Conservation (phyloP, 169 alveolate species). For the Perkinsus chesapeaki region DNA sequence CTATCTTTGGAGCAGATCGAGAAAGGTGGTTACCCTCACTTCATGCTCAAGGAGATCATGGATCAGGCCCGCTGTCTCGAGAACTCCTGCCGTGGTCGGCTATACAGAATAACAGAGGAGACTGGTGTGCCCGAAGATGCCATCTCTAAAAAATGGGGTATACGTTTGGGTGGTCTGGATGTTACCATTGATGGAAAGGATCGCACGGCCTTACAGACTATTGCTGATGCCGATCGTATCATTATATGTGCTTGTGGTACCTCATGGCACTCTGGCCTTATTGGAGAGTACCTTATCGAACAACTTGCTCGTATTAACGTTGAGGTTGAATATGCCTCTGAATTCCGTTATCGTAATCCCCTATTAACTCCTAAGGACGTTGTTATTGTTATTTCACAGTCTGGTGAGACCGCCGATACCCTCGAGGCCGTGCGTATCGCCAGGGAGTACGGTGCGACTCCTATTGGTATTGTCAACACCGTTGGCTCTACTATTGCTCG, state of each 20-base stretch:
- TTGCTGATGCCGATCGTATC: slow-evolving; percentile 17
- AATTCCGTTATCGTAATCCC: slow-evolving; percentile 34
- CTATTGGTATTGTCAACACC: slow-evolving; percentile 75
- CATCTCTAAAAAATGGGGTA: not conserved
- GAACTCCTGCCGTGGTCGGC: slow-evolving; percentile 21
- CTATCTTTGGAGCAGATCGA: slow-evolving; percentile 6
- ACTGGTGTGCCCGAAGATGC: not conserved
- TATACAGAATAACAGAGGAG: not conserved
- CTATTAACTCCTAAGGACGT: slow-evolving; percentile 34
- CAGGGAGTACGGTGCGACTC: slow-evolving; percentile 35
- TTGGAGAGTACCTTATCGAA: slow-evolving; percentile 31
- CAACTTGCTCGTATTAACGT: slow-evolving; percentile 23
- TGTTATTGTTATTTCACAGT: slow-evolving; percentile 60
- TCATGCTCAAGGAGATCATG: slow-evolving; percentile 14
- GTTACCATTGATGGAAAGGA: not conserved
- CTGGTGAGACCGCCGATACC: slow-evolving; percentile 82
- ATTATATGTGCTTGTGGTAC: slow-evolving; percentile 32
- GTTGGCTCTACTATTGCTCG: slow-evolving; percentile 76
- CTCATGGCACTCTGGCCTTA: slow-evolving; percentile 48
- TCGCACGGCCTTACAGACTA: not conserved
- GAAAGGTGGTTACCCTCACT: slow-evolving; percentile 12
- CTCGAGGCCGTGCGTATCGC: slow-evolving; percentile 49
- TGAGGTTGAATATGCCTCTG: slow-evolving; percentile 39
- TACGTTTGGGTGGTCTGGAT: not conserved
- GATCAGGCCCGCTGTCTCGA: slow-evolving; percentile 27